phyloP scores from a whole-genome alignment of 805 yeast species.

The Ogataea allantospora region DNA sequence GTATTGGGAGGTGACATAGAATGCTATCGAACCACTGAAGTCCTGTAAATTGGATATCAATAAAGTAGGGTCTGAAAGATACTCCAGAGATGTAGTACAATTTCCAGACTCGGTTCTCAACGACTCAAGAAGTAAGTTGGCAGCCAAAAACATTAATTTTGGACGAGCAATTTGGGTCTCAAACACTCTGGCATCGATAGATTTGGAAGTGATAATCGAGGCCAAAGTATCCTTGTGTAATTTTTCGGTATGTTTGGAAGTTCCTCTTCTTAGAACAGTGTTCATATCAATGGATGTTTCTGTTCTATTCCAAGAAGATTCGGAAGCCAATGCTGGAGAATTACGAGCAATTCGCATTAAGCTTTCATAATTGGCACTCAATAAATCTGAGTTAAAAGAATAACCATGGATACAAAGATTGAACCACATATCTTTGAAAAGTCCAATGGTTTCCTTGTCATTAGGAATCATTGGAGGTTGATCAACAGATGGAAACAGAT shows the following conservation, averaged over 20 bases:
- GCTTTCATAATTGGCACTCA: conserved; percentile 43
- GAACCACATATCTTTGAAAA: conserved; percentile 90
- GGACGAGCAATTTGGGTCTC: conserved; percentile 59
- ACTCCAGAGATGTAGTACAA: conserved; percentile 71
- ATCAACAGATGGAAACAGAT: conserved; percentile 59
- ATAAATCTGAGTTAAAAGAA: conserved; percentile 55
- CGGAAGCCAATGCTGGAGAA: conserved; percentile 86
- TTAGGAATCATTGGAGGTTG: conserved; percentile 42
- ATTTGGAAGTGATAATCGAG: conserved; percentile 46
- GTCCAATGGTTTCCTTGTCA: conserved; percentile 50
- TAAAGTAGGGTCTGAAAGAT: conserved; percentile 85
- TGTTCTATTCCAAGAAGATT: conserved; percentile 72
- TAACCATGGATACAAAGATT: conserved; percentile 91
- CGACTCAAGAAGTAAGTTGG: conserved; percentile 75
- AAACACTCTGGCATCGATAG: conserved; percentile 43
- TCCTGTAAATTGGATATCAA: conserved; percentile 64
- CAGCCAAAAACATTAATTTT: conserved; percentile 82
- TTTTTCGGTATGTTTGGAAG: conserved; percentile 76
- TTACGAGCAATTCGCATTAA: conserved; percentile 75
- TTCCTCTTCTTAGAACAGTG: conserved; percentile 84
- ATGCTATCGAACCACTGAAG: conserved; percentile 64
- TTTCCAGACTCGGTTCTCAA: conserved; percentile 78
- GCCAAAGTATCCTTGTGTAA: conserved; percentile 66
- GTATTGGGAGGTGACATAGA: conserved; percentile 56
- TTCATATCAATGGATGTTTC: conserved; percentile 93